Evolutionary conservation across 2,329 filamentous ascomycete species (phyloP), one percentile per base, ranked within the genome.

Genomic region (Colletotrichum abscissum): DNA sequence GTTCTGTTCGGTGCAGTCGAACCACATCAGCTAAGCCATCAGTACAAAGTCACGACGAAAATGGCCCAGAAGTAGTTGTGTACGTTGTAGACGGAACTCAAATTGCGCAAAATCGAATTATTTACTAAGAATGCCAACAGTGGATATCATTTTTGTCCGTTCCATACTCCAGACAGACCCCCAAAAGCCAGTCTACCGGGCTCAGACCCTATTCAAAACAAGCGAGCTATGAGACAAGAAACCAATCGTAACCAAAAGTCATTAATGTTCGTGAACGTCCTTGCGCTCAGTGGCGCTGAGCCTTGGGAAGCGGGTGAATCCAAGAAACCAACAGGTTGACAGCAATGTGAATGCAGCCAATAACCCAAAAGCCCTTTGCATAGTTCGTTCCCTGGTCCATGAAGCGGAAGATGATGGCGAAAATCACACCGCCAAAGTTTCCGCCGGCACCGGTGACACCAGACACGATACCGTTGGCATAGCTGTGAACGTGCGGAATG

Each of bases 401-500:
- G 82, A 95, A 97, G 63, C 94, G 87, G 86, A 96, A 97, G 79
- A 95, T 90, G 79, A 97, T 90, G 24, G 94, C 93, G 78, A 97
- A 97, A 62, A 97, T 82, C 64, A 98, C 91, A 14, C 95, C 95
- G 4, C 95, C 95, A 11, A 98, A 82, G 78, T 98, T 98, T 1
- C 95, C 95, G 9, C 89, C 87, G 0, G 93, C 95, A 11, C 95
- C 95, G 0, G 94, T 92, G 46, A 94, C 85, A 14, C 95, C 95
- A 1, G 92, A 94, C 7, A 98, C 88, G 69, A 89, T 81, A 16
- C 94, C 95, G 81, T 97, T 98, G 73, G 94, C 94, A 74, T 88
- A 89, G 1, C 94, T 94, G 82, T 95, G 93, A 1, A 97, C 92
- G 80, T 98, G 95, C 4, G 95, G 95, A 28, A 98, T 92, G 6